These are phyloP conservation scores for Claviceps capensis DNA, from an alignment of 2,329 filamentous ascomycete genomes.

Conservation along the genomic window DNA sequence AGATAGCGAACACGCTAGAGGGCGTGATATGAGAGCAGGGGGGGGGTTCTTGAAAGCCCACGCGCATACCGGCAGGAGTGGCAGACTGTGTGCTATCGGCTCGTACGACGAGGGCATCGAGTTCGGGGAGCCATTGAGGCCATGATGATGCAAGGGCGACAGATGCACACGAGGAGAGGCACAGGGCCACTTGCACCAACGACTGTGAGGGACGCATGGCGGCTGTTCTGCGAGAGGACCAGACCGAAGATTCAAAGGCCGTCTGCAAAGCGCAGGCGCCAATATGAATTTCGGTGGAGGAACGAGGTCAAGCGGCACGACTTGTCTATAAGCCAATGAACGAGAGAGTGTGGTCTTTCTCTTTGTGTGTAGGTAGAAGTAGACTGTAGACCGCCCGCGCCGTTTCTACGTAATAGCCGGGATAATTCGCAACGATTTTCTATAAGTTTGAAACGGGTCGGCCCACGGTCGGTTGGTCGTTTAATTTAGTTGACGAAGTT, in stretches of 20 bases:
- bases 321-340: neutral
- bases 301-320: neutral
- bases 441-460: neutral
- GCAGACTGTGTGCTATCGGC: slow-evolving; percentile 20
- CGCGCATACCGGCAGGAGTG: slow-evolving; percentile 6
- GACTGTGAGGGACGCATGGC: slow-evolving; percentile 34
- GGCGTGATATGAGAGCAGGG: neutral
- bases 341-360: neutral
- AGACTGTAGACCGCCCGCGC: neutral
- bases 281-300: neutral
- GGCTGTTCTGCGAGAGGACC: neutral
- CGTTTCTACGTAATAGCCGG: neutral
- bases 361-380: too few relatives aligned
- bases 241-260: neutral
- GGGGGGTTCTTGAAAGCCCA: neutral
- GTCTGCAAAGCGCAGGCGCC: neutral
- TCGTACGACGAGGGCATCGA: slow-evolving; percentile 39
- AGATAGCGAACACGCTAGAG: neutral
- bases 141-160: slow-evolving; percentile 40
- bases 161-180: slow-evolving; percentile 36
- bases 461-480: neutral
- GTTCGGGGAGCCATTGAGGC: slow-evolving; percentile 40
- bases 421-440: neutral
- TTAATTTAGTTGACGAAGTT: neutral
- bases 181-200: slow-evolving; percentile 32